A percentile compares a stretch with the other conserved stretches of the same genome.
Conservation (phyloP, 1,284 basidiomycete species). For the Trametes versicolor region DNA sequence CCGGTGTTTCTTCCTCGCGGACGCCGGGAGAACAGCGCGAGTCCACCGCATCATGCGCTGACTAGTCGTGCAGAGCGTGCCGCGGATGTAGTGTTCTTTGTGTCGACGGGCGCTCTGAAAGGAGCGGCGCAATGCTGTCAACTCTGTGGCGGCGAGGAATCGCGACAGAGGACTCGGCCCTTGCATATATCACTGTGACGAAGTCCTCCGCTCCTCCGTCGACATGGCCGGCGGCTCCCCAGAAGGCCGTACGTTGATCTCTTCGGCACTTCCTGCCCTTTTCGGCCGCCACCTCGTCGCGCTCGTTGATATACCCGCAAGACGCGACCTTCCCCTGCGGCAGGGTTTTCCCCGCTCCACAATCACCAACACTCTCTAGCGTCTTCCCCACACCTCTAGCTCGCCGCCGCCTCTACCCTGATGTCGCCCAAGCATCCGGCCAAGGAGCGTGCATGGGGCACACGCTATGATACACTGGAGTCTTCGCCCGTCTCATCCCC, state of each 20-base stretch:
- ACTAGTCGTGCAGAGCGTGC: background rate
- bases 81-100: background rate
- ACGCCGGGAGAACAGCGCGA: background rate
- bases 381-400: constrained; percentile 28
- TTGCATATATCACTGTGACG: constrained; percentile 18
- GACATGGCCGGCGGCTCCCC: constrained; percentile 5
- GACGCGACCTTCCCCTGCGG: background rate
- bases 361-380: constrained; percentile 17
- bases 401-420: constrained; percentile 21
- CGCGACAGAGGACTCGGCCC: constrained; percentile 8
- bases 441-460: constrained; percentile 61
- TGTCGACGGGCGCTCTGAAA: background rate
- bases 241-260: constrained; percentile 17
- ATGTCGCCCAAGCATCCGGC: constrained; percentile 38
- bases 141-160: constrained; percentile 3
- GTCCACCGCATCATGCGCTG: background rate
- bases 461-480: constrained; percentile 68
- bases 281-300: background rate
- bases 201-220: background rate
- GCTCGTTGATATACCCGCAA: constrained; percentile 9
- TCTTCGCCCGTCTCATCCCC: constrained; percentile 45
- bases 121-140: constrained; percentile 1
- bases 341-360: constrained; percentile 15
- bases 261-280: constrained; percentile 4
- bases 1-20: background rate